phyloP scores from a whole-genome alignment of 148 eudicot genomes.

The Chenopodium quinoa region DNA sequence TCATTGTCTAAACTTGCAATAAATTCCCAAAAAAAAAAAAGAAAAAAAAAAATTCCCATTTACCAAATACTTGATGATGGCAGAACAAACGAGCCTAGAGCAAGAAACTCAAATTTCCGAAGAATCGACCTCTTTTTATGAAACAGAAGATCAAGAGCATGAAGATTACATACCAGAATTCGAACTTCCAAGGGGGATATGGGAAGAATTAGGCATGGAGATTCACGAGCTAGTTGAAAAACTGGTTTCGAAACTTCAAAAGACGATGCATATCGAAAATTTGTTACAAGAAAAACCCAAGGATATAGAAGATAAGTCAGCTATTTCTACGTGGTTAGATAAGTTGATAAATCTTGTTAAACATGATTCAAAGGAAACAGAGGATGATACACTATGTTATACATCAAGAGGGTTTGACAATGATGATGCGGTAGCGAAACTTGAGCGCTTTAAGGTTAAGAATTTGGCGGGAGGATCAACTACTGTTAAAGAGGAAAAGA shows the following conservation, averaged over 20 bases:
- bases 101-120: neutral
- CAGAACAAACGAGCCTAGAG: neutral
- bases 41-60: too few species aligned
- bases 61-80: neutral
- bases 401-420: neutral
- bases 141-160: neutral
- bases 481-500: neutral
- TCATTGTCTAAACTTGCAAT: neutral
- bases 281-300: neutral
- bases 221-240: neutral
- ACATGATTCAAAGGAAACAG: neutral
- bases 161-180: neutral
- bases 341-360: neutral
- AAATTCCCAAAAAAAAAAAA: neutral
- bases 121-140: neutral
- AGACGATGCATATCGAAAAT: neutral
- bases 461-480: neutral
- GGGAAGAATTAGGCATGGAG: neutral
- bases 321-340: conserved; percentile 4
- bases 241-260: neutral
- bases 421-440: conserved; percentile 16
- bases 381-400: neutral
- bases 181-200: neutral
- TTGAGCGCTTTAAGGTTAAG: conserved; percentile 25
- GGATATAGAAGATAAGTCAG: neutral